These are phyloP conservation scores for Durusdinium trenchii DNA, from an alignment of 73 alveolate species.

Conservation along the genomic window DNA sequence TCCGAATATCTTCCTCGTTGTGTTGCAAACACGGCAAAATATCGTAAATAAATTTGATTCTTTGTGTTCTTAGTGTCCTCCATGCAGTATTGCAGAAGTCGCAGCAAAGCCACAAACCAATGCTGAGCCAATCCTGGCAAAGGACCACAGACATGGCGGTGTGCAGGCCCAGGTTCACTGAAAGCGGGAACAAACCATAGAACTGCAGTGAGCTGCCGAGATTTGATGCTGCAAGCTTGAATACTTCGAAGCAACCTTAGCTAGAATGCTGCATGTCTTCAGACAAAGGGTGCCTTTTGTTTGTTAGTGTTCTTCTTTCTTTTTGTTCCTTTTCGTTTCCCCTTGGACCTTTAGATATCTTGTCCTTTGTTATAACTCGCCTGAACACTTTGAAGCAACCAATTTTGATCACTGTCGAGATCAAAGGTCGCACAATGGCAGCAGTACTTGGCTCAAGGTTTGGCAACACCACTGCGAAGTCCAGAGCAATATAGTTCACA, in stretches of 20 bases:
- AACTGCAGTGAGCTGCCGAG: neutral
- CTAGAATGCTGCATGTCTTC: too few relatives aligned
- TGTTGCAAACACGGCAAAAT: neutral
- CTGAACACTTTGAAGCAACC: neutral
- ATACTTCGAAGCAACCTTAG: neutral
- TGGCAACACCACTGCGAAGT: constrained; percentile 31
- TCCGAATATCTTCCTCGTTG: constrained; percentile 11
- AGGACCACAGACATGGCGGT: constrained; percentile 42
- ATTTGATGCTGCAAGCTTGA: neutral
- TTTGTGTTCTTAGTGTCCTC: constrained; percentile 11
- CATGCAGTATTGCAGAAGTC: constrained; percentile 2
- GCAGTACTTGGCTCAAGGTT: neutral
- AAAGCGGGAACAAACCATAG: constrained; percentile 18
- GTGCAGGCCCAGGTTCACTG: constrained; percentile 49
- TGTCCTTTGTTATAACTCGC: neutral
- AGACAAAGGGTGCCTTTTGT: neutral
- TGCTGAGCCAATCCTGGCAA: constrained; percentile 53
- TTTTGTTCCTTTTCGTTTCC: neutral
- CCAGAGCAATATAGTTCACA: constrained; percentile 7
- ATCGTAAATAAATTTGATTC: neutral
- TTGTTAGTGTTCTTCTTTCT: neutral
- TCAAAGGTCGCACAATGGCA: neutral
- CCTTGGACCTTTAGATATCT: neutral
- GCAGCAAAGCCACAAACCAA: constrained; percentile 1
- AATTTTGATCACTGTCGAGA: neutral